phyloP scores from a whole-genome alignment of 2,329 filamentous ascomycete species.

The Graphilbum fragrans region DNA sequence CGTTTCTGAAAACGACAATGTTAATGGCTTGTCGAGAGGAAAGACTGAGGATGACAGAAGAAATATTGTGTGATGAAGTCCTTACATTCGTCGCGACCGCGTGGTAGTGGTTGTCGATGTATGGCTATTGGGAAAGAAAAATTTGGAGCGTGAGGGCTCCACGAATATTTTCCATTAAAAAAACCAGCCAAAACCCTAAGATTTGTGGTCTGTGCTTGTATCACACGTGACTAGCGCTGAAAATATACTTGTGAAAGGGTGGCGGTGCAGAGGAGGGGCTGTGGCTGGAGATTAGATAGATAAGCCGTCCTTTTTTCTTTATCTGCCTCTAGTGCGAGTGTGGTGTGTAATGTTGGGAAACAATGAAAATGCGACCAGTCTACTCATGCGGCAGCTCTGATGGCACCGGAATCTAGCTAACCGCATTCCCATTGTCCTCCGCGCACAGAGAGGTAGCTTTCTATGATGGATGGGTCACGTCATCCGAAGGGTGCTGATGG shows the following conservation, averaged over 20 bases:
- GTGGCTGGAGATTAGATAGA: not conserved
- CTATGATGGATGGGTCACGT: too few relatives aligned
- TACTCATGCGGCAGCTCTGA: too few relatives aligned
- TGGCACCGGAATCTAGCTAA: too few relatives aligned
- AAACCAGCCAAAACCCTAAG: slow-evolving; percentile 6
- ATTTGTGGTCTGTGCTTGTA: slow-evolving; percentile 1
- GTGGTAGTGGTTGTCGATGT: slow-evolving; percentile 7
- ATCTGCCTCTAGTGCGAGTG: too few relatives aligned
- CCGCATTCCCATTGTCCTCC: too few relatives aligned
- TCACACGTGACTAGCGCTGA: not conserved
- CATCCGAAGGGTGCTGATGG: too few relatives aligned
- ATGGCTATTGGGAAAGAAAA: slow-evolving; percentile 9
- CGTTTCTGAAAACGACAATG: slow-evolving; percentile 20
- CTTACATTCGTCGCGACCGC: slow-evolving; percentile 12
- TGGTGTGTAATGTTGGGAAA: too few relatives aligned
- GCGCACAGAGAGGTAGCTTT: too few relatives aligned
- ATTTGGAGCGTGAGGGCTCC: slow-evolving; percentile 9
- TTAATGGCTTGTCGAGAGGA: slow-evolving; percentile 11
- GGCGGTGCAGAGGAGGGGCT: not conserved
- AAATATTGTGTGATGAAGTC: slow-evolving; percentile 17
- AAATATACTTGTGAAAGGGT: not conserved
- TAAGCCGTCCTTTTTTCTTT: too few relatives aligned
- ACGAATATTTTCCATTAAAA: slow-evolving; percentile 10
- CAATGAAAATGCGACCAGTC: too few relatives aligned
- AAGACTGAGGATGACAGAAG: slow-evolving; percentile 14